Conservation (phyloP, 2,329 filamentous ascomycete species). For the Pseudopithomyces chartarum region DNA sequence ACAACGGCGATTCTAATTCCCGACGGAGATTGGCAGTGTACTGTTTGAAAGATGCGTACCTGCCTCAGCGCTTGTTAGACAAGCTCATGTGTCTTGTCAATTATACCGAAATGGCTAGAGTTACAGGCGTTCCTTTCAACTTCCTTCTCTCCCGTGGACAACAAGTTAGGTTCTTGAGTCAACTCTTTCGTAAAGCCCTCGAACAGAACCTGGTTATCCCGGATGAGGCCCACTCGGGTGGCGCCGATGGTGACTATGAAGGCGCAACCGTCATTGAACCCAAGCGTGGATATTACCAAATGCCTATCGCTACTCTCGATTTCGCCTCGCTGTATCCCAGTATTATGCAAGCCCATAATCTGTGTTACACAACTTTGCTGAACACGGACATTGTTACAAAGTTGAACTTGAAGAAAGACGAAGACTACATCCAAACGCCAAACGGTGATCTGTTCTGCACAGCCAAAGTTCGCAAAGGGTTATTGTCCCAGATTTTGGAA, state of each 20-base stretch:
- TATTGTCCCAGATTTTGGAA: constrained; percentile 93
- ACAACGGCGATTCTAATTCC: constrained; percentile 94
- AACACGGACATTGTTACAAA: constrained; percentile 79
- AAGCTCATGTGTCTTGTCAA: constrained; percentile 99
- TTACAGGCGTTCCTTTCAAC: constrained; percentile 97
- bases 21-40: constrained; percentile 89
- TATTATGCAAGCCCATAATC: constrained; percentile 98
- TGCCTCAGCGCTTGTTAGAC: constrained; percentile 93
- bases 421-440: constrained; percentile 95
- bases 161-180: constrained; percentile 97
- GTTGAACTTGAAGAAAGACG: constrained; percentile 78
- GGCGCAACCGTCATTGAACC: constrained; percentile 98
- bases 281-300: constrained; percentile 88
- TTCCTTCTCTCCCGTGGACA: constrained; percentile 89
- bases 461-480: constrained; percentile 82
- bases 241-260: constrained; percentile 86
- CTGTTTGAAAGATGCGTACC: constrained; percentile 95
- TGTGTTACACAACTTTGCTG: constrained; percentile 94
- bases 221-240: constrained; percentile 72
- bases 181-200: constrained; percentile 91
- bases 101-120: constrained; percentile 99
- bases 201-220: constrained; percentile 95
- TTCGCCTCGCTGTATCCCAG: constrained; percentile 98
- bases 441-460: constrained; percentile 95
- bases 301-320: constrained; percentile 95